These are phyloP conservation scores for Botrytis fabae DNA, from an alignment of 2,329 filamentous ascomycete genomes.

Conservation along the genomic window DNA sequence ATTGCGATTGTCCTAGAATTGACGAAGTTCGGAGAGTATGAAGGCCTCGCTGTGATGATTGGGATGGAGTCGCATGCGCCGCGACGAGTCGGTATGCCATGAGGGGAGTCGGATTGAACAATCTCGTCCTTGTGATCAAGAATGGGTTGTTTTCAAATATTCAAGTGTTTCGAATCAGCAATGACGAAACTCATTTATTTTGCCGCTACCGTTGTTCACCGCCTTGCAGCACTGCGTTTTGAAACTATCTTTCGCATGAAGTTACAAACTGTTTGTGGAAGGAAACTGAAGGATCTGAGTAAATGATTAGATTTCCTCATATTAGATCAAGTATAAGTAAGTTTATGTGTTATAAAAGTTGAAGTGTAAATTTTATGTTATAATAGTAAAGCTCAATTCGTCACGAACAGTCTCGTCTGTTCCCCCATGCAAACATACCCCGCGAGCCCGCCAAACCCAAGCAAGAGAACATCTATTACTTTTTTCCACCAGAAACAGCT, in stretches of 20 bases:
- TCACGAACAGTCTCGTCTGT: neutral
- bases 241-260: neutral
- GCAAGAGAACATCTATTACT: neutral
- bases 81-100: conserved; percentile 18
- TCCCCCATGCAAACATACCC: neutral
- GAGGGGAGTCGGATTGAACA: neutral
- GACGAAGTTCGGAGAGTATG: conserved; percentile 18
- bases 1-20: conserved; percentile 25
- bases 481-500: conserved; percentile 1
- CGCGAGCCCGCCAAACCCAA: conserved; percentile 3
- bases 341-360: neutral
- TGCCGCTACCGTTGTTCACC: conserved; percentile 11
- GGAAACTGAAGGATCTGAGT: neutral
- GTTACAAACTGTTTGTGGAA: neutral
- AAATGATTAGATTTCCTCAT: neutral
- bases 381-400: neutral
- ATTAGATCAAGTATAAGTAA: neutral
- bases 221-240: neutral
- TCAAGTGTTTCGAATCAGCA: neutral
- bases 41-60: neutral
- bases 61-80: neutral
- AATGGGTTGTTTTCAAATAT: neutral
- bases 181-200: conserved; percentile 21
- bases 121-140: conserved; percentile 12
- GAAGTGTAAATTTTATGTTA: neutral